Conservation (phyloP, 1,284 basidiomycete species). For the Apiotrichum sp. region DNA sequence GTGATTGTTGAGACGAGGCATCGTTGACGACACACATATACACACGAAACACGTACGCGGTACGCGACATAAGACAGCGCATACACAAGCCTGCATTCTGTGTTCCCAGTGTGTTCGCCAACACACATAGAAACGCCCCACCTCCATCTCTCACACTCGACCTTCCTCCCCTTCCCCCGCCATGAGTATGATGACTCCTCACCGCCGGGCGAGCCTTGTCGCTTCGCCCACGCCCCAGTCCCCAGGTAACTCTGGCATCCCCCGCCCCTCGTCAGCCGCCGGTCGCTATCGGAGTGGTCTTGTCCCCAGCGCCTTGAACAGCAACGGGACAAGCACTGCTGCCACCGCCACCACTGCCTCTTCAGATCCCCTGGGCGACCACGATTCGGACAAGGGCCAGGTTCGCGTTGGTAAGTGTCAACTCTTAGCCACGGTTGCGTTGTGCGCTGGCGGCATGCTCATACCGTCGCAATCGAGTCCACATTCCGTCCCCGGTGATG, state of each 20-base stretch:
- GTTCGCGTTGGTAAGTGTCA: slow-evolving; percentile 39
- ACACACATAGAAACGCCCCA: not conserved
- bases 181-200: slow-evolving; percentile 1
- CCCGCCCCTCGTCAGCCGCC: slow-evolving; percentile 28
- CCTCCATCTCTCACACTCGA: not conserved
- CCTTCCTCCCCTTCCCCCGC: too few relatives aligned
- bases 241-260: slow-evolving; percentile 23
- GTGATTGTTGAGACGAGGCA: not conserved
- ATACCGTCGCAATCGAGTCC: not conserved
- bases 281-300: slow-evolving; percentile 13
- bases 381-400: slow-evolving; percentile 29
- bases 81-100: not conserved
- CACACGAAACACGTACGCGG: not conserved
- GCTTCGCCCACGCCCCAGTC: slow-evolving; percentile 23
- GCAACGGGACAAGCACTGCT: too few relatives aligned
- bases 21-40: not conserved
- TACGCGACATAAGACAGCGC: too few relatives aligned
- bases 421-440: not conserved
- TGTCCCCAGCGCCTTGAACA: not conserved
- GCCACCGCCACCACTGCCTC: not conserved
- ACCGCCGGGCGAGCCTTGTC: slow-evolving; percentile 19
- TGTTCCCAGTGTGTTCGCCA: not conserved
- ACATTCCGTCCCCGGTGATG: too few relatives aligned
- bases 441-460: not conserved
- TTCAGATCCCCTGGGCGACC: slow-evolving; percentile 1